Evolutionary conservation across 2,329 filamentous ascomycete genomes (phyloP).

Genomic region (Xylariaceae sp.): DNA sequence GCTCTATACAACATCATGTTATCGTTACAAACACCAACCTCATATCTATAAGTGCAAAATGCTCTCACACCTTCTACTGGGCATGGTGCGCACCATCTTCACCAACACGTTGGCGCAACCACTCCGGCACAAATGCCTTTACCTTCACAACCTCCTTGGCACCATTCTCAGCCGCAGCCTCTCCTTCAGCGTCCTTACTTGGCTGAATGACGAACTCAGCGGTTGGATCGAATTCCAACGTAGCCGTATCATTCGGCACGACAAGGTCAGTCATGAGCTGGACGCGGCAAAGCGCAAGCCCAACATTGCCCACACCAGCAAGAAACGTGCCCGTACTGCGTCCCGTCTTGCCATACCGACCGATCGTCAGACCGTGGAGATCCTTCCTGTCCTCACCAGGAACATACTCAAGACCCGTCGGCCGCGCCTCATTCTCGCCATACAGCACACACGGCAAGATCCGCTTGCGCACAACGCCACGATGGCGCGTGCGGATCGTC

Average conservation of each 20-base stretch:
- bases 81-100: slow-evolving; percentile 10
- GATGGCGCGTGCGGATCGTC: slow-evolving; percentile 91
- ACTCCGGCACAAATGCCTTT: slow-evolving; percentile 79
- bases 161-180: slow-evolving; percentile 16
- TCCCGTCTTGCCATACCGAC: slow-evolving; percentile 49
- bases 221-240: slow-evolving; percentile 53
- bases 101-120: slow-evolving; percentile 50
- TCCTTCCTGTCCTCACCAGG: slow-evolving; percentile 13
- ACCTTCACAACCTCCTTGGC: slow-evolving; percentile 44
- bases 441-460: slow-evolving; percentile 78
- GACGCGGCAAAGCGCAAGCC: slow-evolving; percentile 77
- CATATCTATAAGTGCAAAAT: neutral
- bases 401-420: slow-evolving; percentile 45
- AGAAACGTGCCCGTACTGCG: slow-evolving; percentile 79
- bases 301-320: slow-evolving; percentile 73
- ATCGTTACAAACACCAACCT: neutral
- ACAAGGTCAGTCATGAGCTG: slow-evolving; percentile 83
- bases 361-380: slow-evolving; percentile 42
- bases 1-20: neutral
- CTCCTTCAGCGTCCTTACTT: slow-evolving; percentile 35
- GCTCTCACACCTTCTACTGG: neutral
- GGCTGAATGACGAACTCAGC: slow-evolving; percentile 57
- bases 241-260: slow-evolving; percentile 63
- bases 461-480: slow-evolving; percentile 86
- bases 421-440: slow-evolving; percentile 36